These are phyloP conservation scores for Starmera quercuum DNA, from an alignment of 805 yeast species.

Conservation along the genomic window DNA sequence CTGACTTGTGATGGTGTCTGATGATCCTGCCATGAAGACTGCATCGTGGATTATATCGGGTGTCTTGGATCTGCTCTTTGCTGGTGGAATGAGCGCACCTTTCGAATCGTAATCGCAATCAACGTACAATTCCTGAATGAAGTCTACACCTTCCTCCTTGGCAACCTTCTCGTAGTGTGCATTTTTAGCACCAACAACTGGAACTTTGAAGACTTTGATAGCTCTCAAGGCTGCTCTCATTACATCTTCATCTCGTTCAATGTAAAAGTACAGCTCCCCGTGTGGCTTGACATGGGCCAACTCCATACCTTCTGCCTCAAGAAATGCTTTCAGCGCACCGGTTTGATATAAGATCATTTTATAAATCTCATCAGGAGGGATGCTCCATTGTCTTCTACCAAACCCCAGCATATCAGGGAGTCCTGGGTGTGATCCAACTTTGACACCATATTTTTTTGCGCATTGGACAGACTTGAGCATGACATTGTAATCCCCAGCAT, in stretches of 20 bases:
- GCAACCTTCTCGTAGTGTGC: conserved; percentile 22
- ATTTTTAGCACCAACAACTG: conserved; percentile 30
- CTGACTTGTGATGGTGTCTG: no score
- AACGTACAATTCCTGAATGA: conserved; percentile 29
- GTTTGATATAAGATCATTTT: conserved; percentile 32
- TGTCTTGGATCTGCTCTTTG: conserved; percentile 21
- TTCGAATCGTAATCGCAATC: conserved; percentile 26
- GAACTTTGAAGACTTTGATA: conserved; percentile 26
- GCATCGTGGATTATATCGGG: conserved; percentile 24
- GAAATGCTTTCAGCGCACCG: conserved; percentile 30
- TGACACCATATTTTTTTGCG: no score
- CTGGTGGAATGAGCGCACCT: conserved; percentile 24
- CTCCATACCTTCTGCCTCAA: conserved; percentile 27
- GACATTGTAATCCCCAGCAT: no score
- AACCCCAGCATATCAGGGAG: no score
- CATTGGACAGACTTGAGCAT: no score
- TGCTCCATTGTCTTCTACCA: no score
- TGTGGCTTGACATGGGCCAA: conserved; percentile 30
- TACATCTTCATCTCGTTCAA: conserved; percentile 26
- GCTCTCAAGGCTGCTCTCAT: conserved; percentile 29
- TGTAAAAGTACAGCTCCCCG: conserved; percentile 31
- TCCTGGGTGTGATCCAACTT: no score
- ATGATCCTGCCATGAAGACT: no score
- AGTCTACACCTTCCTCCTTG: conserved; percentile 23
- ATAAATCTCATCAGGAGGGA: no score